Base-by-base conservation (phyloP, 495 filamentous ascomycete species). In the Talaromyces nanjingensis region DNA sequence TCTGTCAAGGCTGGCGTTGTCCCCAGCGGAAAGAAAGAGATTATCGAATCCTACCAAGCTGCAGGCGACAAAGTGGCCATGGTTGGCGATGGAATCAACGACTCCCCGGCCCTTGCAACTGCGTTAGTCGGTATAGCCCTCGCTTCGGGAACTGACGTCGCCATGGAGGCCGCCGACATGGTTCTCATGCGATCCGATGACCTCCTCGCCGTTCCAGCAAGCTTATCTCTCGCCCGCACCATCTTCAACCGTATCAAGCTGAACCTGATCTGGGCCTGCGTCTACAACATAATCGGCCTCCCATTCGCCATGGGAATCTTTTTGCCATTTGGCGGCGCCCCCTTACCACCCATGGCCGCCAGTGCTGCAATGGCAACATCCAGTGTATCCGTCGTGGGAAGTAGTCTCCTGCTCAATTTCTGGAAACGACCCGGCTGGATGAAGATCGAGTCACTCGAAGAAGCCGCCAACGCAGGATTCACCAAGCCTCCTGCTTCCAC, bases 71-170 rank as follows among this genome's bases (percentile, higher is more conserved):
- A 87, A 59, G 90, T 99, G 24, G 94, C 91, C 67, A 98, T 99
- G 94, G 94, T 98, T 24, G 94, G 94, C 60, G 94, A 99, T 71
- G 94, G 94, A 42, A 97, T 99, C 82, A 99, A 99, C 73, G 94
- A 99, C 79, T 97, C 93, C 0, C 94, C 94, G 1, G 94, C 94
- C 1, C 84, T 99, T 2, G 94, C 93, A 16, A 96, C 92, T 2
- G 92, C 94, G 31, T 85, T 92, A 64, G 87, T 98, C 52, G 94
- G 94, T 64, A 96, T 99, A 68, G 92, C 93, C 18, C 89, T 99
- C 71, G 84, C 90, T 18, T 91, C 87, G 0, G 94, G 94, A 62
- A 98, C 94, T 0, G 94, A 99, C 74, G 93, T 99, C 2, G 94
- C 94, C 45, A 93, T 99, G 87, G 94, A 99, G 77, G 94, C 94